Percentiles rank a stretch among this genome's conserved stretches.
These are phyloP conservation scores for Fragosphaeria purpurea DNA, from an alignment of 2,329 filamentous ascomycete genomes.

Conservation along the genomic window DNA sequence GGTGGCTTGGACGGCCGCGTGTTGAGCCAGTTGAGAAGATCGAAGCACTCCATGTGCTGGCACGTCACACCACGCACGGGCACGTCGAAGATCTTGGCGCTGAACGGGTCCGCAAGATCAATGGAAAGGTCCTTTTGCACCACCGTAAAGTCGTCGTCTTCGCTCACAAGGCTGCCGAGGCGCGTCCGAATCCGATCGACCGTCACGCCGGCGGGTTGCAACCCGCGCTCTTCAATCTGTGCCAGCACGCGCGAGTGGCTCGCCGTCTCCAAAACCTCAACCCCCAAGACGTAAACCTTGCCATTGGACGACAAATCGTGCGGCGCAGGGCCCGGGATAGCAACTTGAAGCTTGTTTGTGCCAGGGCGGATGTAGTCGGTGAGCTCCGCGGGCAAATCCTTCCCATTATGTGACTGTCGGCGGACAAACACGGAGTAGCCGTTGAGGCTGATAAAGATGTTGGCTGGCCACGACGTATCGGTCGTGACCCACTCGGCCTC, in stretches of 20 bases:
- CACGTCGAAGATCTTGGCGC: slow-evolving; percentile 49
- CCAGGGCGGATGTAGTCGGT: slow-evolving; percentile 50
- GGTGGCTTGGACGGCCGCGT: slow-evolving; percentile 46
- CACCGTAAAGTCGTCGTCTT: slow-evolving; percentile 56
- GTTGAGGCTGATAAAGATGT: slow-evolving; percentile 62
- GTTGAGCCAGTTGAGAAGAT: slow-evolving; percentile 69
- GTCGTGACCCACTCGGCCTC: slow-evolving; percentile 50
- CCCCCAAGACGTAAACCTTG: slow-evolving; percentile 41
- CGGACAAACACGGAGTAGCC: slow-evolving; percentile 44
- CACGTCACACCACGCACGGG: slow-evolving; percentile 66
- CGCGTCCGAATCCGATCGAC: slow-evolving; percentile 45
- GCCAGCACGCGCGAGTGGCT: slow-evolving; percentile 34
- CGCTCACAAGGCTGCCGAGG: slow-evolving; percentile 23
- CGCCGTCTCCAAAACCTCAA: slow-evolving; percentile 58
- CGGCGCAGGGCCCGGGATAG: slow-evolving; percentile 19
- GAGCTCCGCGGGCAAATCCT: slow-evolving; percentile 67
- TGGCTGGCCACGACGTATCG: slow-evolving; percentile 62
- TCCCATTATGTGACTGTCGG: slow-evolving; percentile 62
- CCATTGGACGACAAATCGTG: slow-evolving; percentile 6
- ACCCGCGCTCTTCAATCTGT: slow-evolving; percentile 25
- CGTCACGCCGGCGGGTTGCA: slow-evolving; percentile 37
- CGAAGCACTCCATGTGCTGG: slow-evolving; percentile 78
- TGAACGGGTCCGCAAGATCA: slow-evolving; percentile 59
- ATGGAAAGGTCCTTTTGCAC: slow-evolving; percentile 48
- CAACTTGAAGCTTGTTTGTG: slow-evolving; percentile 52